Evolutionary conservation across 2,329 filamentous ascomycete genomes (phyloP).

Genomic region (Fusarium setosum): DNA sequence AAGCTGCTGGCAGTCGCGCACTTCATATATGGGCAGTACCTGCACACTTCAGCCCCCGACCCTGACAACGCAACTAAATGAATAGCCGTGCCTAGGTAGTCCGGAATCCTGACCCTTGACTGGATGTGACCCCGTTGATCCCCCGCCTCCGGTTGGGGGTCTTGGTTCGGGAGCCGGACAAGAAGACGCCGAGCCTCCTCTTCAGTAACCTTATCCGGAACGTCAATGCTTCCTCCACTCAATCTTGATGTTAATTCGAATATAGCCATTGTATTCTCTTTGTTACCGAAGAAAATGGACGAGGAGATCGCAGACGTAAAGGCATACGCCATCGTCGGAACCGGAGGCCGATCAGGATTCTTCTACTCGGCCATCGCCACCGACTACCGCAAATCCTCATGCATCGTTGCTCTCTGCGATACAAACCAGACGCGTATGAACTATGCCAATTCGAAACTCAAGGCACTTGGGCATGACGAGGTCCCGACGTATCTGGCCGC

Average conservation of each 20-base stretch:
- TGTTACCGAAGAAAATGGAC: slow-evolving; percentile 1
- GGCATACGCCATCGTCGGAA: slow-evolving; percentile 68
- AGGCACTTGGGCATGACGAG: slow-evolving; percentile 55
- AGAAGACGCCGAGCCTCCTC: not conserved
- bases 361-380: slow-evolving; percentile 69
- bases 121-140: not conserved
- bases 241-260: not conserved
- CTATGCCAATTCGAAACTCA: slow-evolving; percentile 63
- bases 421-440: slow-evolving; percentile 70
- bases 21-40: no score
- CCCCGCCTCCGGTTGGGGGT: not conserved
- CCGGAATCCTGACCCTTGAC: not conserved
- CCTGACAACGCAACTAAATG: not conserved
- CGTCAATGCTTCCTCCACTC: no score
- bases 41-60: not conserved
- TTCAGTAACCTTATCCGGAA: not conserved
- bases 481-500: slow-evolving; percentile 66
- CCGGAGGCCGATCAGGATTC: slow-evolving; percentile 69
- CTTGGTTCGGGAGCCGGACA: not conserved
- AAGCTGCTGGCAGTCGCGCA: no score
- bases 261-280: not conserved
- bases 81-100: no score
- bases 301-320: slow-evolving; percentile 44
- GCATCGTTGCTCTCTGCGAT: slow-evolving; percentile 68
- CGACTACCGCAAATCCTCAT: slow-evolving; percentile 61